phyloP scores from a whole-genome alignment of 257 asterid species.

The Anisodus acutangulus region DNA sequence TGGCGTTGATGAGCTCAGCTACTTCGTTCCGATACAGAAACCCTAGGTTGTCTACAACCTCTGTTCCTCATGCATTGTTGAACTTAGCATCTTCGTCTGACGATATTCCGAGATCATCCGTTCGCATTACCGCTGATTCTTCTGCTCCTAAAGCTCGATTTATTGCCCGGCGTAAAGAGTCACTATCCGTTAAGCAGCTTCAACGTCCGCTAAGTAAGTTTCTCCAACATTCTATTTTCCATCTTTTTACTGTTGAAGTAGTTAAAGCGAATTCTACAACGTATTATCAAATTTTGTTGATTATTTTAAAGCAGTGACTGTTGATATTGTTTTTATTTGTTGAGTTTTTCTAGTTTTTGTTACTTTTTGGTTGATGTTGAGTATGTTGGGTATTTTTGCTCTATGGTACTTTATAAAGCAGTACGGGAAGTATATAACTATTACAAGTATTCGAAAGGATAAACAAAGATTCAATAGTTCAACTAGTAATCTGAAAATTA shows the following conservation, averaged over 20 bases:
- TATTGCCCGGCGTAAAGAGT: conserved; percentile 66
- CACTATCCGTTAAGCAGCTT: conserved; percentile 69
- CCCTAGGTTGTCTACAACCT: conserved; percentile 44
- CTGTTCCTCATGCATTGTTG: conserved; percentile 35
- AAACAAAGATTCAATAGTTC: too few species aligned
- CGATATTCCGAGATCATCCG: conserved; percentile 48
- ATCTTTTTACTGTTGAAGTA: background rate
- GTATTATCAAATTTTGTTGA: too few species aligned
- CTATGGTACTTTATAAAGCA: too few species aligned
- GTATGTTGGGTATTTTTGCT: too few species aligned
- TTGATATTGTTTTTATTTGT: background rate
- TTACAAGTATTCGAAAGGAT: too few species aligned
- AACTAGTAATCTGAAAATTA: too few species aligned
- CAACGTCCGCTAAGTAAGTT: conserved; percentile 73
- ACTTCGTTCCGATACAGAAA: conserved; percentile 42
- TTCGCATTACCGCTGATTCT: conserved; percentile 66
- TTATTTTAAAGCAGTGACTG: background rate
- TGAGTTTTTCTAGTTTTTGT: background rate
- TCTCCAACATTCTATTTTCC: background rate
- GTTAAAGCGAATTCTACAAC: too few species aligned
- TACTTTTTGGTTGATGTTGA: background rate
- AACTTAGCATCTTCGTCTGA: conserved; percentile 50
- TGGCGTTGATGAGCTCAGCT: conserved; percentile 58
- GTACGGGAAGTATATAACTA: too few species aligned
- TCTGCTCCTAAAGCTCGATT: conserved; percentile 78